Evolutionary conservation across 108 stramenopile species (phyloP), one percentile per base, ranked within the genome.

Genomic region (Skeletonema costatum): DNA sequence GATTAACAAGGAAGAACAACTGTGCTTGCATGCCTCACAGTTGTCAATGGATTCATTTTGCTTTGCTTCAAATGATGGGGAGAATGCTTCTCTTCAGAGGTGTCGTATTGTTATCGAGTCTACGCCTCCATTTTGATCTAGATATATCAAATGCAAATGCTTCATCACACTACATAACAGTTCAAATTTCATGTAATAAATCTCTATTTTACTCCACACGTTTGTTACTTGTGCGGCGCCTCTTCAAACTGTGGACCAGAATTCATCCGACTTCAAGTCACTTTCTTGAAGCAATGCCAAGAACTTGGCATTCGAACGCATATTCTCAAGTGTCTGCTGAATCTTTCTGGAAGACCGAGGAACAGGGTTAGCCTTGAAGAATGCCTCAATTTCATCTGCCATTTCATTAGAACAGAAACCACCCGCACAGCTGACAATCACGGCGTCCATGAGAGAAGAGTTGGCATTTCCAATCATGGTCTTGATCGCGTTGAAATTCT

Each of bases 381-480:
- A 97, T 4, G 71, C 72, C 62, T 94, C 93, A 59, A 99, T 95
- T 74, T 99, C 98, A 51, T 94, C 88, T 38, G 97, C 97, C 86
- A 86, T 94, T 68, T 86, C 93, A 14, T 77, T 70, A 6, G 86
- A 74, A 64, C 86, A 89, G 85, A 97, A 98, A 2, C 88, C 85
- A 16, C 94, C 93, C 72, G 86, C 83, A 61, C 92, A 96, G 76
- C 84, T 91, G 25, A 91, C 83, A 66, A 99, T 96, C 41, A 84
- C 86, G 14, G 97, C 96, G 74, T 96, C 92, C 94, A 98, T 95
- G 17, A 99, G 77, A 11, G 93, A 89, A 9, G 97, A 75, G 56
- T 82, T 89, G 11, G 95, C 96, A 16, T 86, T 93, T 60, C 89
- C 93, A 39, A 99, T 78, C 96, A 96, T 97, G 16, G 60, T 77